Conservation (phyloP, 2,329 filamentous ascomycete genomes). For the Colletotrichum acutatum region DNA sequence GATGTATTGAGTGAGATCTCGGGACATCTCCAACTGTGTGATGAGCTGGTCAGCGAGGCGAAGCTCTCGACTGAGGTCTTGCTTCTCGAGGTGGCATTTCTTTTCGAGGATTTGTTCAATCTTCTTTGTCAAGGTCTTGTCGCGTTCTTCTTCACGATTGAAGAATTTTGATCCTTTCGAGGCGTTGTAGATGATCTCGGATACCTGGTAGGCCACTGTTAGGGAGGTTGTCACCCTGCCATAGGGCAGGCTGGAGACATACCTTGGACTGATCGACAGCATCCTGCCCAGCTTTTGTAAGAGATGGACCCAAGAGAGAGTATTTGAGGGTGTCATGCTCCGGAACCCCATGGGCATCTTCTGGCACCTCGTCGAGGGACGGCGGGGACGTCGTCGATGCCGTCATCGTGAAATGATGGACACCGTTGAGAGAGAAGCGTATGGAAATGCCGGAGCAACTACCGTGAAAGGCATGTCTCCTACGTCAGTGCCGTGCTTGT, state of each 20-base stretch:
- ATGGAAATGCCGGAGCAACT: background rate
- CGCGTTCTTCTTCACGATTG: slow-evolving; percentile 85
- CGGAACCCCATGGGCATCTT: background rate
- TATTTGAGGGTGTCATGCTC: slow-evolving; percentile 80
- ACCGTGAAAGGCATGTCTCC: slow-evolving; percentile 11
- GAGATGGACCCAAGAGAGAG: slow-evolving; percentile 86
- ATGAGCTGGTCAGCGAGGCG: slow-evolving; percentile 85
- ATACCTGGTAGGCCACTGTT: slow-evolving; percentile 68
- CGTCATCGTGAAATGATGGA: slow-evolving; percentile 17
- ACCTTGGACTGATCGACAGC: slow-evolving; percentile 91
- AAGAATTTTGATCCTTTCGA: slow-evolving; percentile 98
- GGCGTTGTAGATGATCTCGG: slow-evolving; percentile 95
- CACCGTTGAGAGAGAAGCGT: background rate
- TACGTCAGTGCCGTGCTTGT: background rate
- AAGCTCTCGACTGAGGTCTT: slow-evolving; percentile 78
- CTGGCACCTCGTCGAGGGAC: slow-evolving; percentile 9
- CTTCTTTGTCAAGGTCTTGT: slow-evolving; percentile 85
- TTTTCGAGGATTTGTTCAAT: slow-evolving; percentile 82
- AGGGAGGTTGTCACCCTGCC: background rate
- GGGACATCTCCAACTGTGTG: slow-evolving; percentile 77
- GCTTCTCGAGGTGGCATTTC: slow-evolving; percentile 79
- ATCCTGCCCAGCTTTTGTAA: slow-evolving; percentile 95
- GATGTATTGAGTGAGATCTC: slow-evolving; percentile 86
- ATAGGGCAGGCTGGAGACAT: slow-evolving; percentile 26
- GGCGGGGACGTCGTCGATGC: slow-evolving; percentile 32